Evolutionary conservation across 2,329 filamentous ascomycete genomes (phyloP).

Genomic region (Arthrobotrys sphaeroides): DNA sequence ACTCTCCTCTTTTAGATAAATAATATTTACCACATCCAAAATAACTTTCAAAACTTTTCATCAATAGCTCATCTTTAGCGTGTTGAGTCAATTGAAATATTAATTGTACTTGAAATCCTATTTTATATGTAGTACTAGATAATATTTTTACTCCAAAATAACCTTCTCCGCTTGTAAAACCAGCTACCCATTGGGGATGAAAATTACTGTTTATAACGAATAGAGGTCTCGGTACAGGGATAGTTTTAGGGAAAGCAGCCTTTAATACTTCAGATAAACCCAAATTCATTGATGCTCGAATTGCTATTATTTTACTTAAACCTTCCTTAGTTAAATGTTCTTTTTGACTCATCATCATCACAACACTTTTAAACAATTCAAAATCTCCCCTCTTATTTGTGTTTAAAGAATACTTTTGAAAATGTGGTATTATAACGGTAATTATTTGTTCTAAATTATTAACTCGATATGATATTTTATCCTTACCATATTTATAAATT

Average conservation of each 20-base stretch:
- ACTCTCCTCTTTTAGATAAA: background rate
- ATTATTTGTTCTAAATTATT: too few species aligned
- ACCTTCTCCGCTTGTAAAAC: conserved; percentile 4
- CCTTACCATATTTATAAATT: too few species aligned
- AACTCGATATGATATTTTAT: too few species aligned
- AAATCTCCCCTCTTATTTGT: background rate
- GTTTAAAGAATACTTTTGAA: background rate
- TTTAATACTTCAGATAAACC: background rate
- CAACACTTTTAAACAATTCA: background rate
- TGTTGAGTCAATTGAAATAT: conserved; percentile 16
- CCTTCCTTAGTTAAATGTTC: background rate
- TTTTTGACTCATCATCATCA: background rate
- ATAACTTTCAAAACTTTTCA: conserved; percentile 2
- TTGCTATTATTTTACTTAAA: background rate
- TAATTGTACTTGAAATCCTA: background rate
- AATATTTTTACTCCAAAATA: conserved; percentile 1
- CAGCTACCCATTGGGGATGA: conserved; percentile 4
- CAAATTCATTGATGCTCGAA: background rate
- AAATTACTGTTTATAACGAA: background rate
- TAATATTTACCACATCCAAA: background rate
- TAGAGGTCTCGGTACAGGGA: background rate
- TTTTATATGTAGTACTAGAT: background rate
- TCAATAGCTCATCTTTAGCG: conserved; percentile 1
- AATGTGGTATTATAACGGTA: background rate
- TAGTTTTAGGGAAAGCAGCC: background rate